Evolutionary conservation across 441 rosid genomes (phyloP).

Genomic region (Corymbia calophylla): DNA sequence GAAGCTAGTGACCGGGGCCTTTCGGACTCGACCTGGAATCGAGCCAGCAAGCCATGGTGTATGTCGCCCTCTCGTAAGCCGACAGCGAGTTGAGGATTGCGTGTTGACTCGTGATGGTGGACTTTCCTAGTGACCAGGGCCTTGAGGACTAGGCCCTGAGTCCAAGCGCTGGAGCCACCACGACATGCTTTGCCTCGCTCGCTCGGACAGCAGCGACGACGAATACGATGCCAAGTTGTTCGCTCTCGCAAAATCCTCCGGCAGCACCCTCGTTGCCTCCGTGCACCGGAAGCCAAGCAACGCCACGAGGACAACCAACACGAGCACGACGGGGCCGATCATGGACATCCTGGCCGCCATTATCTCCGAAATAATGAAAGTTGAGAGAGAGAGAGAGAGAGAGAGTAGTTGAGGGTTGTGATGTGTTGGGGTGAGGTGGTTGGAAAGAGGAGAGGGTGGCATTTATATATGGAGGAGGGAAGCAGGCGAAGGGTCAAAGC

Average conservation of each 20-base stretch:
- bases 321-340: conserved; percentile 1
- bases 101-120: not conserved
- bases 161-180: conserved; percentile 28
- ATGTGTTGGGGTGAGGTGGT: not conserved
- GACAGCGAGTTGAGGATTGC: not conserved
- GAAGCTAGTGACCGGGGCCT: not conserved
- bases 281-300: conserved; percentile 6
- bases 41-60: not conserved
- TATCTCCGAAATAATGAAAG: not conserved
- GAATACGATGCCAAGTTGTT: conserved; percentile 23
- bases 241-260: conserved; percentile 20
- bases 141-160: conserved; percentile 45
- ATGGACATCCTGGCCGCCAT: conserved; percentile 3
- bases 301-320: conserved; percentile 7
- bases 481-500: conserved; percentile 2
- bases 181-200: conserved; percentile 26
- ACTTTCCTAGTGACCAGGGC: conserved; percentile 31
- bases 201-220: conserved; percentile 17
- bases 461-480: not conserved
- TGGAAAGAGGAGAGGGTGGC: not conserved
- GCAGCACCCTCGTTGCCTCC: conserved; percentile 24
- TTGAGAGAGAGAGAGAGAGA: not conserved
- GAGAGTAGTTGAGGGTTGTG: not conserved
- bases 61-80: not conserved
- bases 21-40: not conserved